Evolutionary conservation across 352 stramenopile genomes (phyloP).

Genomic region (Phytopythium delawarense): DNA sequence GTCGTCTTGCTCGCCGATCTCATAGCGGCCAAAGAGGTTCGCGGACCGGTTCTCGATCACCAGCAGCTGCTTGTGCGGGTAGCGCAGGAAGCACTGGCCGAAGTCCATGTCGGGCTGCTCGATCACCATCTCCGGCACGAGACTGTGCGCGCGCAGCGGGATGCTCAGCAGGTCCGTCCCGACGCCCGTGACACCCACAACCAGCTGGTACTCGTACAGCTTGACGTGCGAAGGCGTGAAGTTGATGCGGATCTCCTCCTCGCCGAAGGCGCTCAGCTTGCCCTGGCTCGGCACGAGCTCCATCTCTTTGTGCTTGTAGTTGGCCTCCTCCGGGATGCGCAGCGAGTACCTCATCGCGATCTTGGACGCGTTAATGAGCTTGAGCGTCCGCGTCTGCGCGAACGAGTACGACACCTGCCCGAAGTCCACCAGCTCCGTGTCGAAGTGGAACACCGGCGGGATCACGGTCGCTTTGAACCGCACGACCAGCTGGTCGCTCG

Average conservation of each 20-base stretch:
- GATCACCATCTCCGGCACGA: conserved; percentile 76
- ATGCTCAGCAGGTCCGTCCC: conserved; percentile 86
- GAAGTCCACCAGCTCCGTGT: conserved; percentile 90
- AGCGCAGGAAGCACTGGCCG: conserved; percentile 88
- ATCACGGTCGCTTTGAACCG: conserved; percentile 90
- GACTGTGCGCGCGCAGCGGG: conserved; percentile 86
- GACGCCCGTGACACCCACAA: conserved; percentile 90
- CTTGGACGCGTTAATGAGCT: conserved; percentile 92
- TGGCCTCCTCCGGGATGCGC: conserved; percentile 89
- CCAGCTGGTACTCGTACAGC: conserved; percentile 89
- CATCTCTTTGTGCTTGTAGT: conserved; percentile 90
- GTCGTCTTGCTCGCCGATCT: conserved; percentile 89
- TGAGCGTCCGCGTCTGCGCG: conserved; percentile 58
- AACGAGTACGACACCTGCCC: conserved; percentile 92
- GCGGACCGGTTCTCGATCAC: conserved; percentile 84
- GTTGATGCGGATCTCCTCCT: conserved; percentile 76
- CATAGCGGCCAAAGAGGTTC: conserved; percentile 79
- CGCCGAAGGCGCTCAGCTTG: conserved; percentile 74
- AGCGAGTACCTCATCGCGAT: conserved; percentile 91
- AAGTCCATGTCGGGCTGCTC: conserved; percentile 81
- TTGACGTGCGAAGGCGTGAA: conserved; percentile 91
- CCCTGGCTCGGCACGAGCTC: conserved; percentile 72
- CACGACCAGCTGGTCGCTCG: conserved; percentile 73
- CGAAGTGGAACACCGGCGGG: conserved; percentile 91
- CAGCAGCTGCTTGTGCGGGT: conserved; percentile 87